Conservation (phyloP, 1,284 basidiomycete genomes). For the Fereydounia khargensis region DNA sequence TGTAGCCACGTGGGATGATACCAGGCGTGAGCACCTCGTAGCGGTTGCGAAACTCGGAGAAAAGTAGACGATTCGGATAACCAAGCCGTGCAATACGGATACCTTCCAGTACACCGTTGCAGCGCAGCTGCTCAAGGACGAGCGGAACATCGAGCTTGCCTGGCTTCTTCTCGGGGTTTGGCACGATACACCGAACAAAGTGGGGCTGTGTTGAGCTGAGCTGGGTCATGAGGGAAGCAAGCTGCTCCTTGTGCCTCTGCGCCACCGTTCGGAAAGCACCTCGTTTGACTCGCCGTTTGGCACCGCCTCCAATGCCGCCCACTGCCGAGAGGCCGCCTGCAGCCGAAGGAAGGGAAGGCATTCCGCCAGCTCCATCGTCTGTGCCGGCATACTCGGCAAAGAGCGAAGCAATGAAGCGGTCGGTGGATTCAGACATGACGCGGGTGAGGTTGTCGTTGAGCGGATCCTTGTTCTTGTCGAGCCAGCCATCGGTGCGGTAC, state of each 20-base stretch:
- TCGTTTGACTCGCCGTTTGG: constrained; percentile 78
- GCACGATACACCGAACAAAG: constrained; percentile 97
- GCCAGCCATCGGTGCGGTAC: constrained; percentile 92
- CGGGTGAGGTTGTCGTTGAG: constrained; percentile 93
- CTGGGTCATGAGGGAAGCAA: constrained; percentile 86
- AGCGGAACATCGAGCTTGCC: constrained; percentile 89
- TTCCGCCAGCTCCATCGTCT: constrained; percentile 63
- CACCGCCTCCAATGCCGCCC: too few relatives aligned
- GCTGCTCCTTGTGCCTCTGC: constrained; percentile 94
- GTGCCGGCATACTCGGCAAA: constrained; percentile 76
- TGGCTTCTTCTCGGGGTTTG: constrained; percentile 87
- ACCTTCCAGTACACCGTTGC: constrained; percentile 98
- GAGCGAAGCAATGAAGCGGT: constrained; percentile 76
- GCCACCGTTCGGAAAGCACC: constrained; percentile 95
- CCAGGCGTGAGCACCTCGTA: constrained; percentile 95
- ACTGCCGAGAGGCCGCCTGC: constrained; percentile 54
- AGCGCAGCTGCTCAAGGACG: constrained; percentile 92
- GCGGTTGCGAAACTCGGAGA: constrained; percentile 93
- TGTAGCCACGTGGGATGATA: constrained; percentile 86
- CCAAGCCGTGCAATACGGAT: constrained; percentile 96
- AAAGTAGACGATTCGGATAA: constrained; percentile 93
- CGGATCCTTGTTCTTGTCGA: constrained; percentile 99
- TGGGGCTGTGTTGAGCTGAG: constrained; percentile 93
- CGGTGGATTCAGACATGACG: constrained; percentile 78
- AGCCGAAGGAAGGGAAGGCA: constrained; percentile 55